phyloP scores from a whole-genome alignment of 2,329 filamentous ascomycete genomes.

The Gyromitra esculenta region DNA sequence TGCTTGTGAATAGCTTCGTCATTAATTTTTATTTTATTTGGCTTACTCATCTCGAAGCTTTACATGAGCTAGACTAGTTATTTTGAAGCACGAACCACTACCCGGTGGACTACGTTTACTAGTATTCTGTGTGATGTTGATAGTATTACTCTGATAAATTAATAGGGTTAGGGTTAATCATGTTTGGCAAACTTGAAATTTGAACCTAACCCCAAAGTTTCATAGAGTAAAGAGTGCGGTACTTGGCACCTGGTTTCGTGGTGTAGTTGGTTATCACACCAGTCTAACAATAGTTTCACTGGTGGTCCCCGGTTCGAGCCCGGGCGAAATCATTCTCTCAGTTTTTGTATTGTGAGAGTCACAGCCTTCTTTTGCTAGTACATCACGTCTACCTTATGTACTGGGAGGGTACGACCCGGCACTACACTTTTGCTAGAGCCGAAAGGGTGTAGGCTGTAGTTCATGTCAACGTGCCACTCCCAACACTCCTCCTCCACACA shows the following conservation, averaged over 20 bases:
- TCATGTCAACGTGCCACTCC: no score
- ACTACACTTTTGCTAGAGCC: neutral
- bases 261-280: constrained; percentile 48
- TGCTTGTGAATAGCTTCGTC: no score
- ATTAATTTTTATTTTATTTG: no score
- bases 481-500: no score
- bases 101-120: no score
- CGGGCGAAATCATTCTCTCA: constrained; percentile 38
- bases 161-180: neutral
- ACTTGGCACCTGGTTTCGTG: constrained; percentile 13
- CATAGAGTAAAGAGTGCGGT: neutral
- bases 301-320: constrained; percentile 44
- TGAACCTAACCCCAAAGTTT: neutral
- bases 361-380: neutral
- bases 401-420: no score
- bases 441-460: no score
- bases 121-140: no score
- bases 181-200: neutral
- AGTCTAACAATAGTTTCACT: constrained; percentile 41
- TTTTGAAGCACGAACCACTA: no score
- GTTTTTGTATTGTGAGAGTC: neutral
- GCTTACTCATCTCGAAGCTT: no score
- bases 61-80: no score
- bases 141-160: no score
- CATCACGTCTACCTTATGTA: neutral